Evolutionary conservation across 164 flowering plant species (phyloP).

Genomic region (Nymphaea colorata): DNA sequence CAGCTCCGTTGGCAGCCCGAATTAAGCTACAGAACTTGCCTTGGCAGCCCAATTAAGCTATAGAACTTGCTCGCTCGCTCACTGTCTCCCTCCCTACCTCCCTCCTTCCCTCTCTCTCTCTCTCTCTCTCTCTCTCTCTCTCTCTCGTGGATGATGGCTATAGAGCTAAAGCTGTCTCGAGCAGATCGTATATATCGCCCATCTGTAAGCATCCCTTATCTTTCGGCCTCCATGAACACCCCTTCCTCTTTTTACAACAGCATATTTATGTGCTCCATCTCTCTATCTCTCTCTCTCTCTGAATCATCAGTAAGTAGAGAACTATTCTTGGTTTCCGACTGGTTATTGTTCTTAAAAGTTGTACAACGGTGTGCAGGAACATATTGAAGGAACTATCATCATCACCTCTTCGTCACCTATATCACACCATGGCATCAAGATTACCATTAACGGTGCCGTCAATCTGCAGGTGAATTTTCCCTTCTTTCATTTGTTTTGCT

Average conservation of each 20-base stretch:
- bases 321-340: background rate
- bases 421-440: slow-evolving; percentile 62
- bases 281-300: background rate
- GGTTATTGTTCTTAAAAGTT: too few species aligned
- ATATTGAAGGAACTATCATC: slow-evolving; percentile 57
- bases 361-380: slow-evolving; percentile 34
- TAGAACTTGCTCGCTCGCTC: too few species aligned
- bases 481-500: background rate
- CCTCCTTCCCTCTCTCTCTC: too few species aligned
- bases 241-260: slow-evolving; percentile 1
- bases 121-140: background rate
- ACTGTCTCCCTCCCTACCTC: too few species aligned
- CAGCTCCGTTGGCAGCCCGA: too few species aligned
- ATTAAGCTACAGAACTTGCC: too few species aligned
- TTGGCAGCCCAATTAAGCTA: too few species aligned
- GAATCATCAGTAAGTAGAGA: too few species aligned
- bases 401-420: slow-evolving; percentile 42
- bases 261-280: background rate
- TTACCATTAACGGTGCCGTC: slow-evolving; percentile 60
- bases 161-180: slow-evolving; percentile 69
- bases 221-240: background rate
- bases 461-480: slow-evolving; percentile 48
- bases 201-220: slow-evolving; percentile 17
- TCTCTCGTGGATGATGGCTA: slow-evolving; percentile 11
- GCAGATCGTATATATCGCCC: slow-evolving; percentile 59